These are phyloP conservation scores for Scheffersomyces cryptocercus DNA, from an alignment of 1,139 yeast species.

Conservation along the genomic window DNA sequence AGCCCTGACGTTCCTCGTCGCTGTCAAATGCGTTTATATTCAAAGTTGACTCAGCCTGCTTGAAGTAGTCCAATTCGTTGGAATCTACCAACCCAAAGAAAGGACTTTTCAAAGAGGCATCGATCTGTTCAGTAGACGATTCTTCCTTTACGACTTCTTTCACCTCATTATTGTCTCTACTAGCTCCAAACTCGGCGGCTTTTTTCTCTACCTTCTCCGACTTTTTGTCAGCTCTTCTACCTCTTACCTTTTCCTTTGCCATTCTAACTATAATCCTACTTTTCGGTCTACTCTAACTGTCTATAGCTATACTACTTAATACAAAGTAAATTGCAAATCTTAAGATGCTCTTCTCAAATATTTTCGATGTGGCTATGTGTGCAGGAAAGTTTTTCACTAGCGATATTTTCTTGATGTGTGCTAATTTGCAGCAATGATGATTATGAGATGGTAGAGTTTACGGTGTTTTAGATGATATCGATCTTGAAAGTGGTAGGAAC, in stretches of 20 bases:
- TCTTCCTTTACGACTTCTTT: not conserved
- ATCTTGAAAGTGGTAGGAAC: too few relatives aligned
- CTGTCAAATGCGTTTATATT: slow-evolving; percentile 77
- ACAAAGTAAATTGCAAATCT: not conserved
- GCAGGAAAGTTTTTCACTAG: too few relatives aligned
- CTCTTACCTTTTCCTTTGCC: slow-evolving; percentile 48
- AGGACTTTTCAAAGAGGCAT: slow-evolving; percentile 17
- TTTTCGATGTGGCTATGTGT: not conserved
- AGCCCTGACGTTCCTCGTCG: slow-evolving; percentile 71
- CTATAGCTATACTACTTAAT: too few relatives aligned
- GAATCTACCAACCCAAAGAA: slow-evolving; percentile 88
- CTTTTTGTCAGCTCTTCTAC: slow-evolving; percentile 60
- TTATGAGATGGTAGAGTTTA: too few relatives aligned
- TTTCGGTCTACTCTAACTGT: too few relatives aligned
- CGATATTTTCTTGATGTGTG: too few relatives aligned
- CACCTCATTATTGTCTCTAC: slow-evolving; percentile 8
- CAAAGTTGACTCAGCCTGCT: slow-evolving; percentile 85
- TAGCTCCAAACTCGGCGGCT: slow-evolving; percentile 5
- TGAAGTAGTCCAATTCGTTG: slow-evolving; percentile 84
- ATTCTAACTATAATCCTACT: slow-evolving; percentile 9
- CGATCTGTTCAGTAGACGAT: not conserved
- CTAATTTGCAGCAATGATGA: too few relatives aligned
- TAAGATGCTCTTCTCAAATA: slow-evolving; percentile 1
- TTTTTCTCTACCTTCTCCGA: slow-evolving; percentile 16
- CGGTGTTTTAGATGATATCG: too few relatives aligned